Evolutionary conservation across 176 grass and related monocot genomes (phyloP).

Genomic region (Eremochloa ophiuroides): DNA sequence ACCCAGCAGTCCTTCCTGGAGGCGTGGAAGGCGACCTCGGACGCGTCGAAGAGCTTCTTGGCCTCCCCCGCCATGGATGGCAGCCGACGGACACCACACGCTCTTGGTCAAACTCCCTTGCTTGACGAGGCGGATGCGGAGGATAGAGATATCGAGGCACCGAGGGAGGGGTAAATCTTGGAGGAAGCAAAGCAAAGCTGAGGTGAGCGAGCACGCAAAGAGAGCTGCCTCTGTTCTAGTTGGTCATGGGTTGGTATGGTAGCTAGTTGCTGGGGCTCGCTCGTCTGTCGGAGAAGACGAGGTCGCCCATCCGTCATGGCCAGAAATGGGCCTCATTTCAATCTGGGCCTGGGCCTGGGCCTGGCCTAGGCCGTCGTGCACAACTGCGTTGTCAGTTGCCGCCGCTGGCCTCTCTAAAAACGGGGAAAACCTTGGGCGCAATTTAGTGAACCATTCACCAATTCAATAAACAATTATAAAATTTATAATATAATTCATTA

Average conservation of each 20-base stretch:
- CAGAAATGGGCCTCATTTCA: background rate
- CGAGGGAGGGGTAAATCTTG: background rate
- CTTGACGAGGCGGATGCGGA: background rate
- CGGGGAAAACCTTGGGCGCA: no score
- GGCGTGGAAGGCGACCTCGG: conserved; percentile 44
- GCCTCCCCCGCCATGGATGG: conserved; percentile 33
- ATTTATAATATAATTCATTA: no score
- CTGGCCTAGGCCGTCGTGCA: background rate
- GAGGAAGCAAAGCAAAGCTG: background rate
- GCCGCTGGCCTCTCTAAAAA: background rate
- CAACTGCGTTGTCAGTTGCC: background rate
- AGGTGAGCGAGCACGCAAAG: background rate
- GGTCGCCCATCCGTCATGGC: background rate
- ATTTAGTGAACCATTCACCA: no score
- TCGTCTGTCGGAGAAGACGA: background rate
- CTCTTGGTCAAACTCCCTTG: background rate
- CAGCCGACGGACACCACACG: background rate
- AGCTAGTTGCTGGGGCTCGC: background rate
- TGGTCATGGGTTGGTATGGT: background rate
- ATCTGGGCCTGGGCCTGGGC: background rate
- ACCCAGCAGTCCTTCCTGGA: conserved; percentile 77
- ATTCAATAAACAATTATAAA: no score
- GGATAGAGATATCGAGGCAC: background rate
- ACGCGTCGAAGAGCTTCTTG: conserved; percentile 45
- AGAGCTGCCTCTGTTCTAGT: background rate